These are phyloP conservation scores for Kappamyces sp. DNA, from an alignment of 192 early-diverging fungal genomes.

Conservation along the genomic window DNA sequence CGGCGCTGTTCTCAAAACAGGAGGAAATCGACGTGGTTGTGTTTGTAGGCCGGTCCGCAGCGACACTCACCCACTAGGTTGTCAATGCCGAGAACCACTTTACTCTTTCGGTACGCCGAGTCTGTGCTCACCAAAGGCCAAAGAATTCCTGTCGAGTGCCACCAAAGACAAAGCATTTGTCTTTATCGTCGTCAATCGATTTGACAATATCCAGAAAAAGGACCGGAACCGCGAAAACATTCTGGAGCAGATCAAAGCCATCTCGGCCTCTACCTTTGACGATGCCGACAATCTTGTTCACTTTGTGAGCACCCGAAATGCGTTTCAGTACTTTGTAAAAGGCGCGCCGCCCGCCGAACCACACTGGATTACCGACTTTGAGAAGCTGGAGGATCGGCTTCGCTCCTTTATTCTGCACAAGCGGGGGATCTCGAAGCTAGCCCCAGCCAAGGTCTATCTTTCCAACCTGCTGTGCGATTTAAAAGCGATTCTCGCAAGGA, in stretches of 20 bases:
- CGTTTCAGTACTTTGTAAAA: slow-evolving; percentile 22
- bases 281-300: slow-evolving; percentile 90
- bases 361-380: slow-evolving; percentile 54
- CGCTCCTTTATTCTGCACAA: slow-evolving; percentile 93
- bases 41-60: slow-evolving; percentile 46
- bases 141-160: slow-evolving; percentile 93
- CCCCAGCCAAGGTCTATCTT: slow-evolving; percentile 88
- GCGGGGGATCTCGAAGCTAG: slow-evolving; percentile 86
- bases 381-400: slow-evolving; percentile 75
- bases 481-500: neutral
- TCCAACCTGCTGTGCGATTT: slow-evolving; percentile 81
- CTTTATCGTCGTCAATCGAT: slow-evolving; percentile 97
- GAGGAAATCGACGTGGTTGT: slow-evolving; percentile 99
- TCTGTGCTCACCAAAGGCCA: slow-evolving; percentile 55
- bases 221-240: slow-evolving; percentile 91
- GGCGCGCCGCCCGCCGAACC: slow-evolving; percentile 10
- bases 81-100: slow-evolving; percentile 99
- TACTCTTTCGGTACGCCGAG: slow-evolving; percentile 76
- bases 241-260: slow-evolving; percentile 91
- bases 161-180: slow-evolving; percentile 99
- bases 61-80: slow-evolving; percentile 20
- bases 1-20: slow-evolving; percentile 92
- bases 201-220: slow-evolving; percentile 90
- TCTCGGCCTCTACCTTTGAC: slow-evolving; percentile 88
- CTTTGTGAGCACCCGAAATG: slow-evolving; percentile 77